These are phyloP conservation scores for Hymenoscyphus albidus DNA, from an alignment of 2,329 filamentous ascomycete species.

Conservation along the genomic window DNA sequence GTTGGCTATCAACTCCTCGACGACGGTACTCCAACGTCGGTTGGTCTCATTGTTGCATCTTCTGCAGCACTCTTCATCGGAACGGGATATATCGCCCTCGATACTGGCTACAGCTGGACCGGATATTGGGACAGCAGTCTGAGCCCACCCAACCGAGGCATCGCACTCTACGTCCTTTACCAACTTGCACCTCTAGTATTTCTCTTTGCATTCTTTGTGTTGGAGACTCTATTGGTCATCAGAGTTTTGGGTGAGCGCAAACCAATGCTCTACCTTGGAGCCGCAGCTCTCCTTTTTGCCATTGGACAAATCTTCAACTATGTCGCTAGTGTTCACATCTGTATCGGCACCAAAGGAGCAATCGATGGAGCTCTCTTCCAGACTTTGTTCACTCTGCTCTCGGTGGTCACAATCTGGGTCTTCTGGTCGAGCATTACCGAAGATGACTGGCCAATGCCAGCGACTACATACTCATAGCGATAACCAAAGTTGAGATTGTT, in stretches of 20 bases:
- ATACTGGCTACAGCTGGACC: slow-evolving; percentile 86
- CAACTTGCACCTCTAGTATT: slow-evolving; percentile 86
- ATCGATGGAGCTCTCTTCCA: slow-evolving; percentile 94
- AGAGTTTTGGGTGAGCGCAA: slow-evolving; percentile 80
- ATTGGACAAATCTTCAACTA: slow-evolving; percentile 96
- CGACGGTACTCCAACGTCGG: slow-evolving; percentile 81
- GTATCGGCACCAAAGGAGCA: slow-evolving; percentile 73
- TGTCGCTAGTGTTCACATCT: slow-evolving; percentile 86
- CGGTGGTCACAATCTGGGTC: slow-evolving; percentile 80
- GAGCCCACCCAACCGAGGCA: slow-evolving; percentile 63
- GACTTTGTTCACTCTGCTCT: slow-evolving; percentile 83
- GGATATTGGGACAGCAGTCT: slow-evolving; percentile 64
- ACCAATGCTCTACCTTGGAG: slow-evolving; percentile 84
- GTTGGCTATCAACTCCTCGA: slow-evolving; percentile 93
- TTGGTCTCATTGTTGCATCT: slow-evolving; percentile 71
- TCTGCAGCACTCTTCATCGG: slow-evolving; percentile 74
- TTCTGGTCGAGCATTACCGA: slow-evolving; percentile 99
- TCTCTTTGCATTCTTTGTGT: slow-evolving; percentile 78
- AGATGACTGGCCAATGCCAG: slow-evolving; percentile 83
- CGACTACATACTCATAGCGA: slow-evolving; percentile 32
- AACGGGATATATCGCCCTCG: slow-evolving; percentile 91
- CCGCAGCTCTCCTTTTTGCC: slow-evolving; percentile 76
- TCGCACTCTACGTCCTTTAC: slow-evolving; percentile 91
- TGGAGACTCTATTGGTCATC: slow-evolving; percentile 81
- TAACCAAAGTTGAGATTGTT: slow-evolving; percentile 16